Conservation (phyloP, 768 basidiomycete species). For the Psilocybe sp. region DNA sequence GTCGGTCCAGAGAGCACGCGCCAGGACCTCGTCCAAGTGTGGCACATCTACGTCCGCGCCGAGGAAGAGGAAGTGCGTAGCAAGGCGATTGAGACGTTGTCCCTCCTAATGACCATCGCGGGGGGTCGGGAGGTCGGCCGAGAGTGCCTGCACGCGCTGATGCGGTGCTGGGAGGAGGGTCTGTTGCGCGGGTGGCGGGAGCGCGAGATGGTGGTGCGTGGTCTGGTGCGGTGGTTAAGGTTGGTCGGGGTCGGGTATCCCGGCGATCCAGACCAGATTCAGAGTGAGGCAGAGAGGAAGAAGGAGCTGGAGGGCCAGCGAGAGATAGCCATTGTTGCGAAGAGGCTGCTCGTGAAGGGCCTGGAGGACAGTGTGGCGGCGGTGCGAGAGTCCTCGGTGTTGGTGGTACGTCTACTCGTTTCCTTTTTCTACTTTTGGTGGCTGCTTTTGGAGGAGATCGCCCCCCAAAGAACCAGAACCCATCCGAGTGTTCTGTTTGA, state of each 20-base stretch:
- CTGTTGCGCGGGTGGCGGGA: slow-evolving; percentile 75
- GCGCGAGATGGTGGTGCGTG: slow-evolving; percentile 63
- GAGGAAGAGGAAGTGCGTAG: slow-evolving; percentile 70
- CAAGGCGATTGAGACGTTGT: slow-evolving; percentile 67
- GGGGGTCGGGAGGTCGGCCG: slow-evolving; percentile 48
- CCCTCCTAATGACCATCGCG: slow-evolving; percentile 46
- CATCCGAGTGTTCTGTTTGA: no score
- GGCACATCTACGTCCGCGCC: slow-evolving; percentile 54
- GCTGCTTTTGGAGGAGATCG: no score
- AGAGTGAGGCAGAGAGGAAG: not conserved
- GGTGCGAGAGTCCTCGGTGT: slow-evolving; percentile 75
- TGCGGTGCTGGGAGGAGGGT: slow-evolving; percentile 55
- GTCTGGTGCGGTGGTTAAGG: slow-evolving; percentile 48
- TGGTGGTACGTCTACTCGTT: slow-evolving; percentile 47
- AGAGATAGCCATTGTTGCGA: slow-evolving; percentile 41
- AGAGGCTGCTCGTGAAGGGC: slow-evolving; percentile 55
- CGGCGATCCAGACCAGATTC: no score
- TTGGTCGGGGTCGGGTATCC: slow-evolving; percentile 26
- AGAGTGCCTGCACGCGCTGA: slow-evolving; percentile 42
- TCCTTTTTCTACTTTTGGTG: not conserved
- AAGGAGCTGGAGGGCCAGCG: not conserved
- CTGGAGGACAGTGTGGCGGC: slow-evolving; percentile 80
- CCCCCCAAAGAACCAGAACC: no score
- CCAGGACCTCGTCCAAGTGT: slow-evolving; percentile 69
- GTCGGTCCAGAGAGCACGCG: slow-evolving; percentile 69